Evolutionary conservation across 257 asterid genomes (phyloP).

Genomic region (Ballota nigra): DNA sequence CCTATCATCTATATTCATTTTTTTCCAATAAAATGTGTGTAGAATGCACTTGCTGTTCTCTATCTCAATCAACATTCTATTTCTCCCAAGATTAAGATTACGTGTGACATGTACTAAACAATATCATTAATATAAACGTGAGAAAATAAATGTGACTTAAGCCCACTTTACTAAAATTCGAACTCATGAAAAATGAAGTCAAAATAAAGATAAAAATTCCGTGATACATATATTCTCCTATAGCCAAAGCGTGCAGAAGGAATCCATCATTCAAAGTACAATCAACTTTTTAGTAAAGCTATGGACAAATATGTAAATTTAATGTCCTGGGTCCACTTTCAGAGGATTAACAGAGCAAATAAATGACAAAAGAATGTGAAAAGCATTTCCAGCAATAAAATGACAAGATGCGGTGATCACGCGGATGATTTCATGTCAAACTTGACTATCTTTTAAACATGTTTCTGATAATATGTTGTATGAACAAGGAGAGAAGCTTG

Average conservation of each 20-base stretch:
- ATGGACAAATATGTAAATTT: too few species aligned
- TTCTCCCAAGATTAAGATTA: background rate
- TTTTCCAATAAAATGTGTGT: background rate
- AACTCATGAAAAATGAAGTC: background rate
- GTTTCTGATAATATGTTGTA: too few species aligned
- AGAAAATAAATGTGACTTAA: background rate
- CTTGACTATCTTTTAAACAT: too few species aligned
- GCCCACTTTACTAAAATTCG: background rate
- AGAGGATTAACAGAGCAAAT: too few species aligned
- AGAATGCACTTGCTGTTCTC: background rate
- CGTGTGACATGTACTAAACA: background rate
- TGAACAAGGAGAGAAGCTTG: too few species aligned
- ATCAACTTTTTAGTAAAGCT: background rate
- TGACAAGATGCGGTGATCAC: too few species aligned
- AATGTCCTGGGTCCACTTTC: too few species aligned
- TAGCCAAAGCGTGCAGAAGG: background rate
- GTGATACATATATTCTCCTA: background rate
- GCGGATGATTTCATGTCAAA: too few species aligned
- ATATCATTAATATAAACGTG: background rate
- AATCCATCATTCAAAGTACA: background rate
- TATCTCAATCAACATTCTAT: background rate
- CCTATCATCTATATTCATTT: too few species aligned
- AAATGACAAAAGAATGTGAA: too few species aligned
- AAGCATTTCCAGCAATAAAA: too few species aligned
- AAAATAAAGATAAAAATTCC: too few species aligned